These are phyloP conservation scores for Casuarina glauca DNA, from an alignment of 306 rosid species.

Conservation along the genomic window DNA sequence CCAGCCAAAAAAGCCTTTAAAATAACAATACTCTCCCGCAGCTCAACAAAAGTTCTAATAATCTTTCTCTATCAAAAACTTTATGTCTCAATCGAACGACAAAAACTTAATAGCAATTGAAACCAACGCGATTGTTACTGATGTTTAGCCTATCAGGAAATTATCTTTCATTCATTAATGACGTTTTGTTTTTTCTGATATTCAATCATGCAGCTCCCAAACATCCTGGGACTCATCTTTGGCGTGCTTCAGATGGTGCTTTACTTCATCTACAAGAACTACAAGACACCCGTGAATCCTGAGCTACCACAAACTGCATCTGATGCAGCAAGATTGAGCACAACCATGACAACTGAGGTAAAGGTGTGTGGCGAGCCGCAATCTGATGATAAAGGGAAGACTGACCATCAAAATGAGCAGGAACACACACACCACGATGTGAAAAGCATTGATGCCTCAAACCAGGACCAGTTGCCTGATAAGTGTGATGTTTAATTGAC, in stretches of 20 bases:
- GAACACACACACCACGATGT: neutral
- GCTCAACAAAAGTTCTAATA: neutral
- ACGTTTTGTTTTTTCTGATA: neutral
- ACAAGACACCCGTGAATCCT: slow-evolving; percentile 28
- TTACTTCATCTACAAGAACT: slow-evolving; percentile 54
- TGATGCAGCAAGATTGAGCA: slow-evolving; percentile 34
- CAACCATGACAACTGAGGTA: slow-evolving; percentile 19
- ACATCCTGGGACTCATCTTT: slow-evolving; percentile 66
- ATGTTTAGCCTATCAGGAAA: neutral
- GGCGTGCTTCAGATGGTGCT: slow-evolving; percentile 81
- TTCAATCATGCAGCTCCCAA: slow-evolving; percentile 66
- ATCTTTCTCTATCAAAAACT: neutral
- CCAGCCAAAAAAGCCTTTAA: neutral
- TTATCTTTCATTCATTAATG: neutral
- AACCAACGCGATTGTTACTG: neutral
- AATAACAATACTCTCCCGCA: neutral
- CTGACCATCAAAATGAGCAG: neutral
- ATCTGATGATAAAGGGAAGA: neutral
- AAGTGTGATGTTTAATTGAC: slow-evolving; percentile 20
- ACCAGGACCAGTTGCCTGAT: neutral
- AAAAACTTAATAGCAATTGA: too few relatives aligned
- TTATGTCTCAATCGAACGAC: too few relatives aligned
- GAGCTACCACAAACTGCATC: slow-evolving; percentile 60
- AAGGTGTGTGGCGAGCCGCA: slow-evolving; percentile 12
- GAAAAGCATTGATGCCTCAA: neutral